Evolutionary conservation across 148 eudicot genomes (phyloP), one percentile per base, ranked within the genome.

Genomic region (Rhododendron williamsianum): DNA sequence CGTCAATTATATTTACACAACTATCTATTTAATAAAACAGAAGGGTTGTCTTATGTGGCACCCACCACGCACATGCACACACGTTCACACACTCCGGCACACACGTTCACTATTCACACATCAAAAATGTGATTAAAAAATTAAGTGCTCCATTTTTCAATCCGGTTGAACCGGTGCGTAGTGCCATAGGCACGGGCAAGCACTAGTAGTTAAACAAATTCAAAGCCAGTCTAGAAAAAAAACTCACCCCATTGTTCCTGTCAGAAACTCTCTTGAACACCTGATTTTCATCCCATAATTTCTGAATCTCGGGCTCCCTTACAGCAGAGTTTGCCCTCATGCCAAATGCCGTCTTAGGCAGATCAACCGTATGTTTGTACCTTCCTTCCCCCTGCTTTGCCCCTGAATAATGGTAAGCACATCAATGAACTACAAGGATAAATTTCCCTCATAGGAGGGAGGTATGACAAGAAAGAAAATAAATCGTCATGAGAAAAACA

Each of bases 301-400:
- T 95, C 88, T 97, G 99, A 89, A 97, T 90, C 90, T 97, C 99
- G 84, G 99, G 99, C 86, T 97, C 99, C 91, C 95, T 92, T 35
- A 83, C 87, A n/a, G 93, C 67, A 84, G 99, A 91, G 89, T 95
- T 97, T 18, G 99, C 99, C 90, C 98, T 93, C 98, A 97, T 90
- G 85, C 95, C 95, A 91, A 97, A 97, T 36, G 90, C 84, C n/a
- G 98, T 97, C 86, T 92, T 92, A 9, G 98, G 99, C 82, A 97
- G 92, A 88, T 97, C 96, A 77, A 97, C 94, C 3, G 98, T 94
- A 83, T 95, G 94, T 90, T 93, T 95, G 87, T 97, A 97, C 91
- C 88, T 97, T 45, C 99, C 99, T 87, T 94, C 99, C 87, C 87
- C 94, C 90, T 92, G 93, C 87, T 93, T 93, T 27, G 87, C 83